Conservation (phyloP, 768 basidiomycete species). For the Suillus ampliporus region DNA sequence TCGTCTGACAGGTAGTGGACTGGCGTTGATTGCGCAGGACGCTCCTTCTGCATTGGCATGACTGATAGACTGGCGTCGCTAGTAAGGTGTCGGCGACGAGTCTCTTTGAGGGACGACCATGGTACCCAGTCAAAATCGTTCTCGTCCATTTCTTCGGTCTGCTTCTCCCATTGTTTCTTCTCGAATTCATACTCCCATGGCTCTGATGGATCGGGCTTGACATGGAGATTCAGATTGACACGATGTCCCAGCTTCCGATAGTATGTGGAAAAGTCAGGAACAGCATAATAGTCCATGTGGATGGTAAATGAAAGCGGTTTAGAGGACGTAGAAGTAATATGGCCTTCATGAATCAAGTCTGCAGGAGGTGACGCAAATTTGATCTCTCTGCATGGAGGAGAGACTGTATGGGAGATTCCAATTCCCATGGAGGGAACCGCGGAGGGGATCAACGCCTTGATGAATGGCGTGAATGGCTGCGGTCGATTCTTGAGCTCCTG, state of each 20-base stretch:
- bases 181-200: background rate
- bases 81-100: background rate
- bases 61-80: background rate
- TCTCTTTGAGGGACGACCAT: background rate
- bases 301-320: background rate
- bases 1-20: constrained; percentile 13
- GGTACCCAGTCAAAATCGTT: constrained; percentile 13
- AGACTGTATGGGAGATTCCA: background rate
- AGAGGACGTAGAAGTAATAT: background rate
- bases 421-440: background rate
- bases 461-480: background rate
- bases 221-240: background rate
- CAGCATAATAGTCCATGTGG: background rate
- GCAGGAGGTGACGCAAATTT: too few species aligned
- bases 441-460: background rate
- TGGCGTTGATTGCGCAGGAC: background rate
- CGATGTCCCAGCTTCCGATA: background rate
- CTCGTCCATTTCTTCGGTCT: background rate
- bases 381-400: background rate
- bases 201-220: background rate
- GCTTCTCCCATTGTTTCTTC: background rate
- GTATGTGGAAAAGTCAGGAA: constrained; percentile 4
- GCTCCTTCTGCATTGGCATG: background rate
- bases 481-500: background rate
- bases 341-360: background rate